Evolutionary conservation across 176 grass and related monocot genomes (phyloP), one percentile per base, ranked within the genome.

Genomic region (Puya raimondii): DNA sequence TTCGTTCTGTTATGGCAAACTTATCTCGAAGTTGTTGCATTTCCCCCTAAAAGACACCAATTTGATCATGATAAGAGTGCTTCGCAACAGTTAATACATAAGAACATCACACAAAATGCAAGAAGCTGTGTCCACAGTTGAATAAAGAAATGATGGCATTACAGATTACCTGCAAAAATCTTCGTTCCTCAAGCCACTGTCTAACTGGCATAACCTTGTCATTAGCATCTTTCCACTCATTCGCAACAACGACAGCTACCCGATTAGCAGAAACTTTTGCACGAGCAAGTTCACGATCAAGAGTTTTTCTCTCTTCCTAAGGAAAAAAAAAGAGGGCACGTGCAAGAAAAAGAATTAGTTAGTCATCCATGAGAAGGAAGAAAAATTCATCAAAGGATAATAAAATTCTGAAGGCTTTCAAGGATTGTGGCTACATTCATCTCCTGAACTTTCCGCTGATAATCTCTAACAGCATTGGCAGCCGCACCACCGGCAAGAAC

Each of bases 201-300:
- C 86, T 99, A 54, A 99, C 95, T 50, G 95, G 95, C 95, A 99
- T 99, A 23, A 99, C 95, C 84, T 99, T 99, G 72, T 99, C 95
- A 84, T 88, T 99, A 64, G 89, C 88, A 91, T 99, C 95, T 81
- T 99, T 99, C 95, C 95, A 99, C 68, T 99, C 95, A 84, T 99
- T 99, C 3, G 95, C 95, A 72, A 94, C 95, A 63, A 94, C 95
- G 70, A 84, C 78, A 70, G 95, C 95, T 76, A 94, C 90, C 70
- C 95, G 90, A 82, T 99, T 99, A 79, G 90, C 95, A 53, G 75
- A 80, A 73, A 94, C 89, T 83, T 94, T 99, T 23, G 95, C 80
- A 70, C 95, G 86, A 78, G 95, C 80, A 86, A 99, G 95, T 85
- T 99, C 90, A 53, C 90, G 86, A 50, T 94, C 95, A 79, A 94